Conservation (phyloP, 148 eudicot species). For the Heliosperma pusillum region DNA sequence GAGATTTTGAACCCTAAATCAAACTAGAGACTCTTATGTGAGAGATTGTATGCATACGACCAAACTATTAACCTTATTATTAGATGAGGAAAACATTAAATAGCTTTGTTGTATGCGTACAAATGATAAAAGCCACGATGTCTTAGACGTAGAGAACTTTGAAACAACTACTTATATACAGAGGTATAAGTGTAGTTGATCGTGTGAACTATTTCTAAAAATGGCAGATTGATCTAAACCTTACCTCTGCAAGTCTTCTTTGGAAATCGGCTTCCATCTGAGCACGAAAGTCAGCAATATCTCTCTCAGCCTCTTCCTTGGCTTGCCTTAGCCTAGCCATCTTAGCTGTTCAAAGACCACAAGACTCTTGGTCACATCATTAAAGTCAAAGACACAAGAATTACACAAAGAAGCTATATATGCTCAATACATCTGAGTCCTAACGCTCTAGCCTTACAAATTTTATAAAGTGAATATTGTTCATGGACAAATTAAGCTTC, state of each 20-base stretch:
- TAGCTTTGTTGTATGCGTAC: too few relatives aligned
- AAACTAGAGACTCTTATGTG: too few relatives aligned
- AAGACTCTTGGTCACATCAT: background rate
- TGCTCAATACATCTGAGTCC: background rate
- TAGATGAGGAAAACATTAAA: too few relatives aligned
- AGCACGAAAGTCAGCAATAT: conserved; percentile 81
- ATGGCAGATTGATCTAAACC: background rate
- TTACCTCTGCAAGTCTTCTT: conserved; percentile 71
- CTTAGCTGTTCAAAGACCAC: conserved; percentile 45
- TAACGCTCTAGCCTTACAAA: background rate
- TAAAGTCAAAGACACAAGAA: background rate
- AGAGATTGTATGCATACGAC: too few relatives aligned
- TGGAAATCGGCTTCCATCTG: conserved; percentile 75
- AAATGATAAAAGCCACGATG: too few relatives aligned
- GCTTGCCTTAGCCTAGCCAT: conserved; percentile 78
- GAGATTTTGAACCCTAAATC: too few relatives aligned
- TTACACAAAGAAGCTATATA: background rate
- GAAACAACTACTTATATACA: too few relatives aligned
- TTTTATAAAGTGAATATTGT: background rate
- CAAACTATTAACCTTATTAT: too few relatives aligned
- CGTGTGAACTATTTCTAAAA: background rate
- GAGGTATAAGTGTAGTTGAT: too few relatives aligned
- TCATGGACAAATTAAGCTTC: background rate
- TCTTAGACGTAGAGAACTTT: too few relatives aligned
- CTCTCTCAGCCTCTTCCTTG: conserved; percentile 87